Evolutionary conservation across 331 rosid genomes (phyloP).

Genomic region (Malus hybrid): DNA sequence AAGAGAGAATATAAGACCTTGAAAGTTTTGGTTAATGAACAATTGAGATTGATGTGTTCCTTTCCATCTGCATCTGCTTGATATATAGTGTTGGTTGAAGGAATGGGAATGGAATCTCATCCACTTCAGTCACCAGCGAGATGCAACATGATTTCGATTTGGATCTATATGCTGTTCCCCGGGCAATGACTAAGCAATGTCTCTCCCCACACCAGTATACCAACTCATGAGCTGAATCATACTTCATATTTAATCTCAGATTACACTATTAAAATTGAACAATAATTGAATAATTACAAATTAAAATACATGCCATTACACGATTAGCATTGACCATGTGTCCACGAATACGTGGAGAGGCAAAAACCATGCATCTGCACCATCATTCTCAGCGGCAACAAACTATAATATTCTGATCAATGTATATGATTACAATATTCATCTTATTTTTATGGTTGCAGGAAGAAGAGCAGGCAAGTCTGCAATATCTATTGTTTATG

Average conservation of each 20-base stretch:
- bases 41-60: conserved; percentile 3
- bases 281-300: not conserved
- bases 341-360: not conserved
- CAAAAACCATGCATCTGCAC: not conserved
- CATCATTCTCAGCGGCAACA: not conserved
- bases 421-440: not conserved
- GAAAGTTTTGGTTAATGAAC: not conserved
- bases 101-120: conserved; percentile 14
- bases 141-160: conserved; percentile 3
- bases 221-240: not conserved
- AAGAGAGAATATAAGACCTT: not conserved
- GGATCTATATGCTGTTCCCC: not conserved
- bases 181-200: not conserved
- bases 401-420: conserved; percentile 26
- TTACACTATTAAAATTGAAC: not conserved
- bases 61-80: not conserved
- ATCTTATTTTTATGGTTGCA: not conserved
- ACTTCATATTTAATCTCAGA: not conserved
- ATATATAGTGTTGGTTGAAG: not conserved
- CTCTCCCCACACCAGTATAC: not conserved
- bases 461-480: not conserved
- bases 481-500: not conserved
- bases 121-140: conserved; percentile 29
- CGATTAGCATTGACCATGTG: not conserved
- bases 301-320: not conserved